Evolutionary conservation across 2,329 filamentous ascomycete species (phyloP).

Genomic region (Dendrostoma leiphaemia): DNA sequence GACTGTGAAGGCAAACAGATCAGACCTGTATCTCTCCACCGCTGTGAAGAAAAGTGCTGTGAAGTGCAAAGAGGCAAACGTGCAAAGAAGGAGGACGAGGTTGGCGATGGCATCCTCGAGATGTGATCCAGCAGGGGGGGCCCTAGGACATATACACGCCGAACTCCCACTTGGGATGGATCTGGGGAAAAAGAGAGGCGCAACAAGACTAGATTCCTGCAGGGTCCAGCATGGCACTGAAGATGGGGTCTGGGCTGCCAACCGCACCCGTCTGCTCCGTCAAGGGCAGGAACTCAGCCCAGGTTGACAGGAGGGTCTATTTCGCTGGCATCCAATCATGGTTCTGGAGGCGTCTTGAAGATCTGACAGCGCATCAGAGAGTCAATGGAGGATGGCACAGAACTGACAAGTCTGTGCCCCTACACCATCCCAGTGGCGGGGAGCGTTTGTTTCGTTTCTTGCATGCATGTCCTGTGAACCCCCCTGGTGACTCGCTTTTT

Average conservation of each 20-base stretch:
- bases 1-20: neutral
- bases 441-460: slow-evolving; percentile 18
- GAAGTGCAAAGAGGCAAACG: neutral
- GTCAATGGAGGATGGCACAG: too few species aligned
- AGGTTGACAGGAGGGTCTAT: neutral
- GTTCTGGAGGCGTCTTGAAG: neutral
- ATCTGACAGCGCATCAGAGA: neutral
- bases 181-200: neutral
- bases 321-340: neutral
- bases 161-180: too few species aligned
- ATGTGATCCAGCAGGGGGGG: neutral
- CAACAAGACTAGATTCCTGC: neutral
- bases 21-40: neutral
- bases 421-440: neutral
- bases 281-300: too few species aligned
- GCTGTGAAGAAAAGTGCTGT: neutral
- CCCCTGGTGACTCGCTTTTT: slow-evolving; percentile 13
- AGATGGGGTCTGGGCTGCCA: neutral
- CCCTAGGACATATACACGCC: neutral
- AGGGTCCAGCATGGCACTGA: too few species aligned
- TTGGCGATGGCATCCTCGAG: neutral
- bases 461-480: slow-evolving; percentile 6
- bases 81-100: neutral
- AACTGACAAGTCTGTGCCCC: too few species aligned
- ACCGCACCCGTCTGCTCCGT: too few species aligned